These are phyloP conservation scores for Baorangia bicolor DNA, from an alignment of 768 basidiomycete genomes.

Conservation along the genomic window DNA sequence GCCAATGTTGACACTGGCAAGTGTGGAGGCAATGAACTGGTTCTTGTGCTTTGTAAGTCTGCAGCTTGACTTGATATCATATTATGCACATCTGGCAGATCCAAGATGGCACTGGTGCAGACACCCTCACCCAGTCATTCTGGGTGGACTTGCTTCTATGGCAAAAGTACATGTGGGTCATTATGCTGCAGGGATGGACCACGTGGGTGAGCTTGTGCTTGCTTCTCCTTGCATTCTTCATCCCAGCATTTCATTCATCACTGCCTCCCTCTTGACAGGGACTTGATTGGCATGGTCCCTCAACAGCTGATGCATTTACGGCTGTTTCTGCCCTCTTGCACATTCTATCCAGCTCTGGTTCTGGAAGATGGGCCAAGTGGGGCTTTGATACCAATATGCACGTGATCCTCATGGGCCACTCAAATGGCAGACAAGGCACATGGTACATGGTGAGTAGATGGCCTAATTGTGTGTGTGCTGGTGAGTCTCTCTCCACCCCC, in stretches of 20 bases:
- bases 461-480: constrained; percentile 71
- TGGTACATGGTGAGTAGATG: constrained; percentile 78
- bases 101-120: constrained; percentile 85
- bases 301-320: constrained; percentile 66
- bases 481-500: no score
- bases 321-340: constrained; percentile 54
- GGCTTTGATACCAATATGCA: constrained; percentile 37
- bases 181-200: constrained; percentile 83
- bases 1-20: not conserved
- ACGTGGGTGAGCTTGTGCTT: constrained; percentile 60
- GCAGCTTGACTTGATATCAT: not conserved
- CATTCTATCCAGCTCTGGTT: constrained; percentile 39
- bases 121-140: constrained; percentile 51
- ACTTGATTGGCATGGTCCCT: constrained; percentile 91
- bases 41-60: constrained; percentile 63
- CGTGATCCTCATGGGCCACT: constrained; percentile 82
- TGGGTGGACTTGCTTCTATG: constrained; percentile 65
- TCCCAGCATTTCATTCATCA: not conserved
- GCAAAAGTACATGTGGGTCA: constrained; percentile 65
- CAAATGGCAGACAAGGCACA: constrained; percentile 89
- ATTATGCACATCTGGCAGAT: not conserved
- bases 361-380: constrained; percentile 42
- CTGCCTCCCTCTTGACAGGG: constrained; percentile 47
- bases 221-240: not conserved
- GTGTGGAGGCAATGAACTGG: constrained; percentile 41